Evolutionary conservation across 768 basidiomycete genomes (phyloP).

Genomic region (Trichaptum fuscoviolaceum): DNA sequence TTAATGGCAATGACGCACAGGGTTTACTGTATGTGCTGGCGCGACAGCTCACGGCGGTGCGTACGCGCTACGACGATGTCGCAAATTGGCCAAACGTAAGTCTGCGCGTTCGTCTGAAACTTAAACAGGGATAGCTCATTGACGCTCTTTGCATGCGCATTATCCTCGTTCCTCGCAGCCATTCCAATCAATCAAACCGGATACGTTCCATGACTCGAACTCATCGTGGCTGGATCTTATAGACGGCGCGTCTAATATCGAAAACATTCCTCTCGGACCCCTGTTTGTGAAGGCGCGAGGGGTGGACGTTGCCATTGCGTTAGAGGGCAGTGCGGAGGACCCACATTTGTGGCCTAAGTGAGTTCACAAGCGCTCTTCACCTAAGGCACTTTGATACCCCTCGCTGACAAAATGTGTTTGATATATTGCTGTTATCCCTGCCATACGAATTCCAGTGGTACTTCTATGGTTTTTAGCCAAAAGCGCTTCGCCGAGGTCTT

Average conservation of each 20-base stretch:
- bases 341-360: constrained; percentile 49
- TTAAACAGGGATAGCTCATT: neutral
- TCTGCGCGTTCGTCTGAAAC: constrained; percentile 12
- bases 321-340: constrained; percentile 65
- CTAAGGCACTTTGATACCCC: no score
- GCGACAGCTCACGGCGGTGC: constrained; percentile 44
- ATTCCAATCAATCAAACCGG: constrained; percentile 44
- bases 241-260: constrained; percentile 67
- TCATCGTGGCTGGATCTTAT: constrained; percentile 55
- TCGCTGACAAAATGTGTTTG: no score
- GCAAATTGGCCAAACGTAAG: constrained; percentile 62
- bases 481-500: constrained; percentile 40
- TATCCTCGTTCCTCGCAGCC: constrained; percentile 26
- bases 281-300: constrained; percentile 63
- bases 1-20: constrained; percentile 29
- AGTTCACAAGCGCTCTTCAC: constrained; percentile 24
- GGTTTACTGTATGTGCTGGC: constrained; percentile 45
- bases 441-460: constrained; percentile 37
- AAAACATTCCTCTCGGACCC: constrained; percentile 68
- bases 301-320: constrained; percentile 70
- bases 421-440: no score
- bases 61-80: constrained; percentile 50
- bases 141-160: constrained; percentile 10
- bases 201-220: constrained; percentile 49
- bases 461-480: constrained; percentile 40